Evolutionary conservation across 2,329 filamentous ascomycete genomes (phyloP).

Genomic region (Trichoderma koningiopsis): DNA sequence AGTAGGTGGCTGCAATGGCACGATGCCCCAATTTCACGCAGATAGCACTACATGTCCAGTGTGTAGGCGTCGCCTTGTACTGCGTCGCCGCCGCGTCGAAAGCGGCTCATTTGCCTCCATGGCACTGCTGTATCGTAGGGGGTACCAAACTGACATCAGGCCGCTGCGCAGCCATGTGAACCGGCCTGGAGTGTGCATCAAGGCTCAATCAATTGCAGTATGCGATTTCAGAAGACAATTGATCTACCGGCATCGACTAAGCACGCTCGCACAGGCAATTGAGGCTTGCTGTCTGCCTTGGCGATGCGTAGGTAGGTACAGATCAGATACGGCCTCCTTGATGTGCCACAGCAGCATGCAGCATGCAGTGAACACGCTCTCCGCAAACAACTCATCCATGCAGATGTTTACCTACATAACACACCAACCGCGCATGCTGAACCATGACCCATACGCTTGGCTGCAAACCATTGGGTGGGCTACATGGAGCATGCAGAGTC

Average conservation of each 20-base stretch:
- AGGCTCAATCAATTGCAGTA: not conserved
- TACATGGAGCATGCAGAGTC: not conserved
- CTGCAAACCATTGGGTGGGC: constrained; percentile 10
- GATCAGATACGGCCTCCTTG: not conserved
- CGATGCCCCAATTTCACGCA: not conserved
- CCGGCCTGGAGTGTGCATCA: not conserved
- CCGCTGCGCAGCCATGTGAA: not conserved
- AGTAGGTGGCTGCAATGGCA: not conserved
- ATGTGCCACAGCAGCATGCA: not conserved
- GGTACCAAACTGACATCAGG: not conserved
- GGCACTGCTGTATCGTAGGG: not conserved
- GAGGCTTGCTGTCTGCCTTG: not conserved
- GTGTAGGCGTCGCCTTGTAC: not conserved
- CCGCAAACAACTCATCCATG: constrained; percentile 22
- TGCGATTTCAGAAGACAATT: not conserved
- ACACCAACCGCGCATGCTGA: not conserved
- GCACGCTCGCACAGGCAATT: not conserved
- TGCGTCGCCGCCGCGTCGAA: not conserved
- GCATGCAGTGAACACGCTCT: constrained; percentile 15
- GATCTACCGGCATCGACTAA: not conserved
- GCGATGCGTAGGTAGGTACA: not conserved
- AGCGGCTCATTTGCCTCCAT: not conserved
- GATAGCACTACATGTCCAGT: not conserved
- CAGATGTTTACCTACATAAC: constrained; percentile 9
- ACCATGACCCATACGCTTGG: not conserved